Percentiles rank a stretch among this genome's conserved stretches.
Conservation (phyloP, 192 early-diverging fungal species). For the Nowakowskiella sp. region DNA sequence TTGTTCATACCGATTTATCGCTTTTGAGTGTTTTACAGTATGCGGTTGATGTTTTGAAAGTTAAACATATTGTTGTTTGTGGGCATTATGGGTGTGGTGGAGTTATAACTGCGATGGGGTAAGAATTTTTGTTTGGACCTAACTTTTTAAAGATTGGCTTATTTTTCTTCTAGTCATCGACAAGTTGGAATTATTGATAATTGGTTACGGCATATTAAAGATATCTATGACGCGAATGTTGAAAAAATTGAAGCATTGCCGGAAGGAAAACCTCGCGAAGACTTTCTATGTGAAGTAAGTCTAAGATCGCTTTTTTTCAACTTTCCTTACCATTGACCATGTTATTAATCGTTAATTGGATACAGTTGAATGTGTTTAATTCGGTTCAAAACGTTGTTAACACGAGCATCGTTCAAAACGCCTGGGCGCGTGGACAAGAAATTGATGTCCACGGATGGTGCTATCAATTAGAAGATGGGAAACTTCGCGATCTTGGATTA, state of each 20-base stretch:
- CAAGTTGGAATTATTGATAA: constrained; percentile 78
- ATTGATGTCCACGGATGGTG: constrained; percentile 47
- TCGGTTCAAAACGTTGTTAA: constrained; percentile 62
- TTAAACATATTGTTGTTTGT: constrained; percentile 89
- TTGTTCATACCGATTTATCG: constrained; percentile 73
- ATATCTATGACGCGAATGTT: constrained; percentile 60
- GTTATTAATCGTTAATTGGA: constrained; percentile 33
- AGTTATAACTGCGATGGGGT: constrained; percentile 24
- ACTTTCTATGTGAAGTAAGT: constrained; percentile 30
- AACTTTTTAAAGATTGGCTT: constrained; percentile 1
- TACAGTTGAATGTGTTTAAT: constrained; percentile 70
- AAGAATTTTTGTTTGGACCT: background rate
- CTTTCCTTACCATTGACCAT: background rate
- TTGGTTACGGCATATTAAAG: constrained; percentile 84
- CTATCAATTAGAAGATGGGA: constrained; percentile 29
- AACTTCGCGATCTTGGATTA: constrained; percentile 17
- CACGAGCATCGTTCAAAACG: constrained; percentile 72
- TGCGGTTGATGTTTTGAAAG: constrained; percentile 82
- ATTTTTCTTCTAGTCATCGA: constrained; percentile 19
- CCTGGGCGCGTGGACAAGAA: constrained; percentile 65
- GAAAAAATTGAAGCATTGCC: constrained; percentile 32
- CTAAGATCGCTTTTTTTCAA: background rate
- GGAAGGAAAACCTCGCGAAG: constrained; percentile 18
- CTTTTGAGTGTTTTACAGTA: constrained; percentile 84
- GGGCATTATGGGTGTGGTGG: constrained; percentile 54